Evolutionary conservation across 2,329 filamentous ascomycete genomes (phyloP), one percentile per base, ranked within the genome.

Genomic region (Zasmidium citrigriseum): DNA sequence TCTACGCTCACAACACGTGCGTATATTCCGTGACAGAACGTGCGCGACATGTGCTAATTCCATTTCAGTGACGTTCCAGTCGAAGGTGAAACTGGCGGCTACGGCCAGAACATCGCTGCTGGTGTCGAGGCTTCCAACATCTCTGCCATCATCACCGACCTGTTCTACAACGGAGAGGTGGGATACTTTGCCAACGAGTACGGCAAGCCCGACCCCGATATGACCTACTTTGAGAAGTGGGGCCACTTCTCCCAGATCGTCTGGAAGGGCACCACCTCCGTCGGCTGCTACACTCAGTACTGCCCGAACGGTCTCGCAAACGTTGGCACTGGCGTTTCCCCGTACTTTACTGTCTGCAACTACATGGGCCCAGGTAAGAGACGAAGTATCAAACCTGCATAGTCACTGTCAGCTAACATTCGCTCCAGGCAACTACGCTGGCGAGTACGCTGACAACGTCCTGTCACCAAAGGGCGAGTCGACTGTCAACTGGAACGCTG

Each of bases 71-170:
- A 78, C 23, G 78, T 83, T 48, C 84, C 84, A 62, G 81, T 78
- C 52, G n/a, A n/a, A n/a, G n/a, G n/a, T n/a, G n/a, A n/a, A n/a
- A n/a, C n/a, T n/a, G 86, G 85, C 55, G 81, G 83, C 46, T 96
- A 95, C 71, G 95, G 95, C 46, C 95, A 99, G 80, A 99, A 98
- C 83, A 88, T 98, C 59, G 93, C 90, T 70, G 87, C 88, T 60
- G 81, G 87, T 65, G 81, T 84, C 60, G 70, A 75, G 1, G 73
- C 77, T n/a, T 76, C 74, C 60, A 83, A 86, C 48, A 80, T 90
- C 62, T 85, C 86, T 54, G 80, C 83, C 63, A 86, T 89, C 66
- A 87, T 93, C 72, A 90, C 87, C 69, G 84, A 93, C 73, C 81
- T 88, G 77, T 97, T 95, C 91, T 97, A 97, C 84, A 91, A 95